Percentiles rank a stretch among this genome's conserved stretches.
phyloP scores from a whole-genome alignment of 2,329 filamentous ascomycete species.

The Truncatella angustata region DNA sequence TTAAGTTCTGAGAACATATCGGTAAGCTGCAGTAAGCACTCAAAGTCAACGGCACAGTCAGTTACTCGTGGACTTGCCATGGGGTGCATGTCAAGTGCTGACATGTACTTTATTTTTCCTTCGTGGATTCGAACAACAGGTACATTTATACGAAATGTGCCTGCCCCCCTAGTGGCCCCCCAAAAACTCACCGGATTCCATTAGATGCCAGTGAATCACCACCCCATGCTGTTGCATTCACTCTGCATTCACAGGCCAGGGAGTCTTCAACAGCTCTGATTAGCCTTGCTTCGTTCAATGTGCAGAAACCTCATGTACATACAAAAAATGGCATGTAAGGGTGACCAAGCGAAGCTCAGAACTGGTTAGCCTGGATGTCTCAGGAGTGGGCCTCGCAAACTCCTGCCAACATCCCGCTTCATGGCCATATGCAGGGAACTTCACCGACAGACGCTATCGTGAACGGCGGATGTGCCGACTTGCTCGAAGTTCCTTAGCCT shows the following conservation, averaged over 20 bases:
- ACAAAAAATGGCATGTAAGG: neutral
- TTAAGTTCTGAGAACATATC: neutral
- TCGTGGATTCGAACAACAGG: neutral
- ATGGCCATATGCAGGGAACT: neutral
- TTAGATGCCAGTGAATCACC: no score
- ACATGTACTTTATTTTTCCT: neutral
- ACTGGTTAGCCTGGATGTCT: neutral
- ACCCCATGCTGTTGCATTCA: no score
- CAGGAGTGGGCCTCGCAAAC: constrained; percentile 7
- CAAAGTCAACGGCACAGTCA: neutral
- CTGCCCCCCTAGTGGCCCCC: neutral
- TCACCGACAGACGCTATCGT: neutral
- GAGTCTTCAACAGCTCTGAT: no score
- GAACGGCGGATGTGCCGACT: no score
- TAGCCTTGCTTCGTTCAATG: no score
- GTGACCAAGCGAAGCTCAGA: neutral
- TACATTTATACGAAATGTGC: neutral
- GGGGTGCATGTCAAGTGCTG: constrained; percentile 5
- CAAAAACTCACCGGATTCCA: no score
- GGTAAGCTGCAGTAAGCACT: constrained; percentile 5
- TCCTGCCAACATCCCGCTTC: neutral
- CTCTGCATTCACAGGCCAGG: no score
- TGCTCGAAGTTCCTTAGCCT: no score
- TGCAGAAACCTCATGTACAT: neutral
- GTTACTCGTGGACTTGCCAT: neutral